Evolutionary conservation across 495 filamentous ascomycete species (phyloP).

Genomic region (Penicillium verhagenii): DNA sequence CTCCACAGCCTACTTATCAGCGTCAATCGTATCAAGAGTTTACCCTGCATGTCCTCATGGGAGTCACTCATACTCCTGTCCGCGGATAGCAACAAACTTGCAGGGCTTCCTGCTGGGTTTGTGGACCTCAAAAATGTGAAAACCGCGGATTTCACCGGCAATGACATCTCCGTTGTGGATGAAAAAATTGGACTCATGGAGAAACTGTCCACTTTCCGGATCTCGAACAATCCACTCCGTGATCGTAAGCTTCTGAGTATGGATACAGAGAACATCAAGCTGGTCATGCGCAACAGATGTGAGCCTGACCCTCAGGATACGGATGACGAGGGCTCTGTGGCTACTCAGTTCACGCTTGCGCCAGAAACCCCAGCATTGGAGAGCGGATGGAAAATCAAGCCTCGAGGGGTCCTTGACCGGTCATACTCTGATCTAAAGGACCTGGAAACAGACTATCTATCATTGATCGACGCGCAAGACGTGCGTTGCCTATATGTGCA

Average conservation of each 20-base stretch:
- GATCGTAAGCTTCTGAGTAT: conserved; percentile 83
- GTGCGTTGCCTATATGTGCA: conserved; percentile 64
- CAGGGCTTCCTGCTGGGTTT: conserved; percentile 72
- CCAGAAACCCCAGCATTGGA: conserved; percentile 37
- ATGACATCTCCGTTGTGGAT: conserved; percentile 74
- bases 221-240: conserved; percentile 82
- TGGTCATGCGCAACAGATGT: conserved; percentile 66
- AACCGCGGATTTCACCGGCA: conserved; percentile 78
- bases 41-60: conserved; percentile 75
- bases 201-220: conserved; percentile 64
- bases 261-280: conserved; percentile 78
- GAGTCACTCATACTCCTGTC: conserved; percentile 65
- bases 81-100: conserved; percentile 77
- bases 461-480: conserved; percentile 42
- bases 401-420: conserved; percentile 71
- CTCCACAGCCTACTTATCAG: conserved; percentile 73
- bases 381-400: conserved; percentile 59
- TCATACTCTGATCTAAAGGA: conserved; percentile 62
- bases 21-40: conserved; percentile 67
- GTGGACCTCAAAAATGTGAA: conserved; percentile 61
- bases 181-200: conserved; percentile 79
- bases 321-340: conserved; percentile 44
- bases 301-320: conserved; percentile 54
- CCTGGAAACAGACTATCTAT: conserved; percentile 44
- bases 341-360: conserved; percentile 46